Conservation (phyloP, 176 grass and related monocot species). For the Melocanna baccifera region DNA sequence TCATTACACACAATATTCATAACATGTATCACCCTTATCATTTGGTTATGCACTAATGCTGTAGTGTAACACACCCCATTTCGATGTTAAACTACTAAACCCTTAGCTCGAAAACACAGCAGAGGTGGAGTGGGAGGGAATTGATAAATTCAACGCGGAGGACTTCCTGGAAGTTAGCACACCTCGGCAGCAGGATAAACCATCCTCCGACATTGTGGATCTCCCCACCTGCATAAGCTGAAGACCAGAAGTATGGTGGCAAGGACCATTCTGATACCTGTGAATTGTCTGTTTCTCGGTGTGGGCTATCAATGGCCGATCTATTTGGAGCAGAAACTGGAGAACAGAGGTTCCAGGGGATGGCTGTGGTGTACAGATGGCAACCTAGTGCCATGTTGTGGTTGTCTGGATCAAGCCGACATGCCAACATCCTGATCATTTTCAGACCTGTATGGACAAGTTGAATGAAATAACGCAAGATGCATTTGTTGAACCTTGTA, state of each 20-base stretch:
- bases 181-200: slow-evolving; percentile 40
- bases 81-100: slow-evolving; percentile 12
- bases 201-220: slow-evolving; percentile 6
- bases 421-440: slow-evolving; percentile 1
- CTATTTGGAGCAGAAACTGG: neutral
- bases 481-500: slow-evolving; percentile 3
- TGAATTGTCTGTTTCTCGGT: neutral
- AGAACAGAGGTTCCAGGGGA: slow-evolving; percentile 15
- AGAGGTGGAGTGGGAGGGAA: slow-evolving; percentile 51
- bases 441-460: neutral
- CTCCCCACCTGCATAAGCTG: slow-evolving; percentile 33
- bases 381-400: neutral
- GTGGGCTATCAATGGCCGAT: neutral
- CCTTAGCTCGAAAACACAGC: slow-evolving; percentile 44
- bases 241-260: neutral
- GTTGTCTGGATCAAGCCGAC: neutral
- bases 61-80: neutral
- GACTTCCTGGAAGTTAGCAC: slow-evolving; percentile 56
- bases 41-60: neutral
- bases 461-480: neutral
- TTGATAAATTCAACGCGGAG: slow-evolving; percentile 42
- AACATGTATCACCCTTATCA: neutral
- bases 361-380: slow-evolving; percentile 46
- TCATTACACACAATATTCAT: too few species aligned
- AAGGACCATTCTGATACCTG: neutral